These are phyloP conservation scores for Chaetothyriales sp. DNA, from an alignment of 2,329 filamentous ascomycete genomes.

Conservation along the genomic window DNA sequence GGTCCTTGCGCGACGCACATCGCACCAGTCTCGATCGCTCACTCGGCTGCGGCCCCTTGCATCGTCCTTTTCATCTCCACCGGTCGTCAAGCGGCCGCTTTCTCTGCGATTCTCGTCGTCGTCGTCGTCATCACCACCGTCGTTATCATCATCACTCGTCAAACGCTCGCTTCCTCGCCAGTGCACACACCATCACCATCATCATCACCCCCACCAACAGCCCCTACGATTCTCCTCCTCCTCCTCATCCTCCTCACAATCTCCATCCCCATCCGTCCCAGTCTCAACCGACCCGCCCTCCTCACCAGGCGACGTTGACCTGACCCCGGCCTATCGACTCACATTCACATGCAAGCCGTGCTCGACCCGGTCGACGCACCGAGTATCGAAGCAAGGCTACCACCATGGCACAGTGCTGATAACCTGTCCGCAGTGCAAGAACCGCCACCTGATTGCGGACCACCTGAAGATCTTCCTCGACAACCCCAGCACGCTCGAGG, in stretches of 20 bases:
- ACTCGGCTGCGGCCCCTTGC: neutral
- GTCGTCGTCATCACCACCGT: neutral
- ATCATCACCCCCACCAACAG: neutral
- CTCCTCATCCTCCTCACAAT: neutral
- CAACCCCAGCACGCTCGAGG: constrained; percentile 27
- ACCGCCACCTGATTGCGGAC: constrained; percentile 82
- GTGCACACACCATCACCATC: neutral
- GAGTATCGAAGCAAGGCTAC: constrained; percentile 85
- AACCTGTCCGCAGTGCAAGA: constrained; percentile 70
- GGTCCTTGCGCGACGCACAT: neutral
- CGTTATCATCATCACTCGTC: neutral
- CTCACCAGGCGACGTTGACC: neutral
- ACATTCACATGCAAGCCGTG: constrained; percentile 90
- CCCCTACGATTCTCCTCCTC: neutral
- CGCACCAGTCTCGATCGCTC: neutral
- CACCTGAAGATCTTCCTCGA: constrained; percentile 52
- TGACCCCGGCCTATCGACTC: constrained; percentile 53
- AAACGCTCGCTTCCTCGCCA: neutral
- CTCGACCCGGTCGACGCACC: constrained; percentile 62
- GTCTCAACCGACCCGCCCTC: neutral
- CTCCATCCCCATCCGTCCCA: neutral
- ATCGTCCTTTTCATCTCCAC: neutral
- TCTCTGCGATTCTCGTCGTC: neutral
- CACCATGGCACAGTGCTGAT: constrained; percentile 81
- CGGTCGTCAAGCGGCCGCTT: neutral